Evolutionary conservation across 2,329 filamentous ascomycete species (phyloP), one percentile per base, ranked within the genome.

Genomic region (Onygena corvina): DNA sequence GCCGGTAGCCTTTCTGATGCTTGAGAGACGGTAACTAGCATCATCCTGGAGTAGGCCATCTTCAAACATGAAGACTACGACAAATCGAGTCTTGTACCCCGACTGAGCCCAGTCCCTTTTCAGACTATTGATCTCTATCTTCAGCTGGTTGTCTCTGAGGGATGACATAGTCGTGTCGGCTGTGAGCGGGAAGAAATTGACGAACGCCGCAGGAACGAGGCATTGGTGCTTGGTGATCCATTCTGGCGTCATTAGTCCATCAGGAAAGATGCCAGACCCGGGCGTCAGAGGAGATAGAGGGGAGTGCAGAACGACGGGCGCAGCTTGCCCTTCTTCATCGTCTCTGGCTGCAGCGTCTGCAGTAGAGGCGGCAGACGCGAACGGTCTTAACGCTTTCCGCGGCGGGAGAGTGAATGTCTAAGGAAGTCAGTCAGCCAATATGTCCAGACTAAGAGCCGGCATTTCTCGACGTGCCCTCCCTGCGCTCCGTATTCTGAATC

Each of bases 201-300:
- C 66, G 57, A 86, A 83, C 21, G 86, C 76, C 53, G 86, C 84
- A 1, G 90, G 90, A 18, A 96, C 75, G 14, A 87, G 72, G 47
- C 84, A 73, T 61, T 94, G 89, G 63, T 96, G 90, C 64, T 96
- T 98, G 52, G 79, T 77, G 49, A 94, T 73, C 90, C 90, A 98
- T 53, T 78, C 68, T 16, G 82, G 76, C 52, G 88, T 80, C 63
- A 95, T 80, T 51, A 95, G 71, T 3, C 90, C 92, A 67, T 96
- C 92, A 5, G 90, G 89, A 61, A 92, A 96, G 2, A 93, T 75
- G 2, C 80, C 73, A 5, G 90, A 94, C 5, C 76, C 76, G 2
- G 89, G 88, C 33, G 85, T 92, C 25, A 96, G 74, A 0, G 90
- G 92, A 2, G 92, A 96, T 56, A 94, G 80, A 1, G 89, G 86